These are phyloP conservation scores for Malus hybrid DNA, from an alignment of 331 rosid genomes.

Conservation along the genomic window DNA sequence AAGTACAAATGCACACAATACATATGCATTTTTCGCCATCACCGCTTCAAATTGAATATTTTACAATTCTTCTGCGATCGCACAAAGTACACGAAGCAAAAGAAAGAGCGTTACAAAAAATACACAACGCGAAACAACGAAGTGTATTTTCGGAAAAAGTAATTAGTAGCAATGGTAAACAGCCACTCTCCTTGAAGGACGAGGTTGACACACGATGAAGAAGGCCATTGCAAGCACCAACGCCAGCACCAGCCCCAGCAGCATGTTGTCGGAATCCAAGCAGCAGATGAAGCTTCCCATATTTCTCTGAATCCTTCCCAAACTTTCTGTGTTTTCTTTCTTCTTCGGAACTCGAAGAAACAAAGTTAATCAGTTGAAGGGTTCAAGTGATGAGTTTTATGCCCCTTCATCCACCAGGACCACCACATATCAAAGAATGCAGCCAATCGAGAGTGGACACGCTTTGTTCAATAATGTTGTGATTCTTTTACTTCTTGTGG, in stretches of 20 bases:
- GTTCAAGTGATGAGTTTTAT: no score
- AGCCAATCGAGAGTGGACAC: neutral
- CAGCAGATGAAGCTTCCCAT: conserved; percentile 16
- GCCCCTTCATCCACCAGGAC: neutral
- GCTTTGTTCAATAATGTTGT: neutral
- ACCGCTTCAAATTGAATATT: no score
- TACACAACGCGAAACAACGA: neutral
- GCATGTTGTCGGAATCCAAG: neutral
- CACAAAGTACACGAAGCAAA: no score
- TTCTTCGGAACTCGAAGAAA: neutral
- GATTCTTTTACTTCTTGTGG: neutral
- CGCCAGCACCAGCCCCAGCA: conserved; percentile 26
- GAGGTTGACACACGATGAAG: conserved; percentile 23
- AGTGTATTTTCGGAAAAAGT: neutral
- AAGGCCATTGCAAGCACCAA: conserved; percentile 29
- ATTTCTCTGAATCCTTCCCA: neutral
- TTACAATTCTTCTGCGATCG: no score
- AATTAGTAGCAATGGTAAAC: conserved; percentile 26
- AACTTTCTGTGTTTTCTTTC: neutral
- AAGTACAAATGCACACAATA: no score
- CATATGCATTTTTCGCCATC: no score
- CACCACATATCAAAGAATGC: neutral
- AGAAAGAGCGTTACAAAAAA: no score
- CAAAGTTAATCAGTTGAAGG: neutral
- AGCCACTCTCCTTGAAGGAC: conserved; percentile 21